A percentile compares a stretch with the other conserved stretches of the same genome.
phyloP scores from a whole-genome alignment of 2,329 filamentous ascomycete species.

The Pseudogymnoascus sp. region DNA sequence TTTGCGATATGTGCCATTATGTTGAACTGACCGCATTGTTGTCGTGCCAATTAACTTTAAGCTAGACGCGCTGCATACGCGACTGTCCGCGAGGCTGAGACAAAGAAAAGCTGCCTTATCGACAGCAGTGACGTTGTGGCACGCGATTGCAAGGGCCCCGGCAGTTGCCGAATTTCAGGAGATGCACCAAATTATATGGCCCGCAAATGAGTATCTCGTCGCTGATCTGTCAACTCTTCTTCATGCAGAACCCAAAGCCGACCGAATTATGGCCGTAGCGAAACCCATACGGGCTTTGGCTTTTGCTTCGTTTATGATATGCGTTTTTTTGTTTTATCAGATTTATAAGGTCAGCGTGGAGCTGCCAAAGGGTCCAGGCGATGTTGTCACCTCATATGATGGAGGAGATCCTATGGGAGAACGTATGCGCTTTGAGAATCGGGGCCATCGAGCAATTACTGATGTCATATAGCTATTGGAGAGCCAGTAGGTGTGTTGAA shows the following conservation, averaged over 20 bases:
- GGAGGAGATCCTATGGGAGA: conserved; percentile 80
- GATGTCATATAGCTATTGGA: conserved; percentile 55
- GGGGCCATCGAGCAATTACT: conserved; percentile 11
- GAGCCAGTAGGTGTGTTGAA: conserved; percentile 74
- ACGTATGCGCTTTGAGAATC: conserved; percentile 48
- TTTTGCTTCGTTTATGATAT: conserved; percentile 62
- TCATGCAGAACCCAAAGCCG: conserved; percentile 21
- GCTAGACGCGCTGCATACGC: conserved; percentile 11
- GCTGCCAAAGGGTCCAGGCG: conserved; percentile 34
- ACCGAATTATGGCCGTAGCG: conserved; percentile 67
- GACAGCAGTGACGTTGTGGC: conserved; percentile 6
- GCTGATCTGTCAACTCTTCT: background rate
- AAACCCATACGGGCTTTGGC: conserved; percentile 76
- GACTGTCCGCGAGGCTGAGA: conserved; percentile 3
- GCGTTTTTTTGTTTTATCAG: conserved; percentile 73
- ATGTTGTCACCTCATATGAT: conserved; percentile 49
- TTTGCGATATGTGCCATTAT: conserved; percentile 65
- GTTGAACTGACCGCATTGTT: conserved; percentile 3
- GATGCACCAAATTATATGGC: background rate
- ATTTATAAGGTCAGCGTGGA: conserved; percentile 54
- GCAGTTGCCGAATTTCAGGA: conserved; percentile 11
- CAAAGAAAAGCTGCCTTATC: conserved; percentile 6
- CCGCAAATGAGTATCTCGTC: background rate
- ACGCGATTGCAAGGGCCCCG: conserved; percentile 7
- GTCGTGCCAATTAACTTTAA: conserved; percentile 8